Percentiles rank a stretch among this genome's conserved stretches.
phyloP scores from a whole-genome alignment of 2,329 filamentous ascomycete genomes.

The Clonostachys solani region DNA sequence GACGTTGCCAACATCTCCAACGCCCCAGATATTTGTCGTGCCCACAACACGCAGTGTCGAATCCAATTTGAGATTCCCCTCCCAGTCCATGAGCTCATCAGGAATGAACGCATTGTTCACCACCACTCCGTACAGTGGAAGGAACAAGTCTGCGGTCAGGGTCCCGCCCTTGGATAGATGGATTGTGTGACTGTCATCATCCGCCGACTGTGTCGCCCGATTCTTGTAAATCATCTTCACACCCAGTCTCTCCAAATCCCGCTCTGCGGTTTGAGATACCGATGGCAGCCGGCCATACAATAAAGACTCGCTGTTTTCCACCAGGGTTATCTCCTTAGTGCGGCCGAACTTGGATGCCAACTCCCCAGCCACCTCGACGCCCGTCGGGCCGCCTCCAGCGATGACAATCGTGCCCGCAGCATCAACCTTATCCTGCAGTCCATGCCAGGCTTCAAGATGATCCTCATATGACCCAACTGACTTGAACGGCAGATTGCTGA shows the following conservation, averaged over 20 bases:
- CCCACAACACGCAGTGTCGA: constrained; percentile 20
- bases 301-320: constrained; percentile 11
- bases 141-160: constrained; percentile 28
- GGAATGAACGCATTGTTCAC: constrained; percentile 38
- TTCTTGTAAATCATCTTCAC: constrained; percentile 21
- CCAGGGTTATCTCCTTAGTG: constrained; percentile 57
- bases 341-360: constrained; percentile 97
- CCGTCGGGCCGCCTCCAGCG: constrained; percentile 51
- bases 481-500: constrained; percentile 30
- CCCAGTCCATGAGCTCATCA: constrained; percentile 18
- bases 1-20: constrained; percentile 35
- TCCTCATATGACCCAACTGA: constrained; percentile 26
- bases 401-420: constrained; percentile 48
- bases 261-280: constrained; percentile 20
- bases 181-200: constrained; percentile 6
- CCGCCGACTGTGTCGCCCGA: constrained; percentile 16
- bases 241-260: constrained; percentile 15
- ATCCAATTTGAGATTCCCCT: constrained; percentile 25
- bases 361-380: constrained; percentile 51
- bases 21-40: constrained; percentile 31
- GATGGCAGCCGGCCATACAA: constrained; percentile 11
- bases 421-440: constrained; percentile 21
- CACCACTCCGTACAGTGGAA: constrained; percentile 37
- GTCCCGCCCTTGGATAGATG: constrained; percentile 21
- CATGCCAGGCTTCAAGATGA: constrained; percentile 20